phyloP scores from a whole-genome alignment of 2,329 filamentous ascomycete genomes.

The Beauveria australis region DNA sequence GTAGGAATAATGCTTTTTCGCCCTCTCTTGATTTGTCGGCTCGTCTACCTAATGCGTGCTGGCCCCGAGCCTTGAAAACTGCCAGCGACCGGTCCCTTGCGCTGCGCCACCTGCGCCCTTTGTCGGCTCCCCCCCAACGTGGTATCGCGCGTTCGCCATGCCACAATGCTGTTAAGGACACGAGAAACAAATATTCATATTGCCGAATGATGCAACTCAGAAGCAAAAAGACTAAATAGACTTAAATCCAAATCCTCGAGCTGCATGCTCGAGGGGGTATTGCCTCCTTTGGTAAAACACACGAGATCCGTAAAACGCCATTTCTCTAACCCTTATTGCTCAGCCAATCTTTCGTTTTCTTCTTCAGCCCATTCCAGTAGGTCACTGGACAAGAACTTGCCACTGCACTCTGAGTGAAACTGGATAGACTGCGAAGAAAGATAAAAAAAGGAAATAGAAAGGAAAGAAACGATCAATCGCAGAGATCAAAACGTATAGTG shows the following conservation, averaged over 20 bases:
- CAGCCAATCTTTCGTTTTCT: background rate
- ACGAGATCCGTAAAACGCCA: slow-evolving; percentile 2
- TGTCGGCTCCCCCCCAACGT: background rate
- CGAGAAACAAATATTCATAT: background rate
- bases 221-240: background rate
- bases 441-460: background rate
- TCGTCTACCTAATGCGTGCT: background rate
- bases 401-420: background rate
- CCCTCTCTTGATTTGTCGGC: background rate
- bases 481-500: slow-evolving; percentile 3
- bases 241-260: slow-evolving; percentile 2
- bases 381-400: background rate
- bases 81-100: background rate
- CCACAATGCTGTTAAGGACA: background rate
- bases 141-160: background rate
- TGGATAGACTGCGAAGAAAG: background rate
- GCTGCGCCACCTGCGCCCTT: background rate
- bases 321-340: background rate
- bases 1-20: background rate
- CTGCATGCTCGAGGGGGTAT: slow-evolving; percentile 5
- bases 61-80: background rate
- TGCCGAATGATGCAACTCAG: background rate
- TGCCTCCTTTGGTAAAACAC: background rate
- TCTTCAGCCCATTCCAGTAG: background rate
- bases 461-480: background rate